These are phyloP conservation scores for Calonectria naviculata DNA, from an alignment of 2,329 filamentous ascomycete species.

Conservation along the genomic window DNA sequence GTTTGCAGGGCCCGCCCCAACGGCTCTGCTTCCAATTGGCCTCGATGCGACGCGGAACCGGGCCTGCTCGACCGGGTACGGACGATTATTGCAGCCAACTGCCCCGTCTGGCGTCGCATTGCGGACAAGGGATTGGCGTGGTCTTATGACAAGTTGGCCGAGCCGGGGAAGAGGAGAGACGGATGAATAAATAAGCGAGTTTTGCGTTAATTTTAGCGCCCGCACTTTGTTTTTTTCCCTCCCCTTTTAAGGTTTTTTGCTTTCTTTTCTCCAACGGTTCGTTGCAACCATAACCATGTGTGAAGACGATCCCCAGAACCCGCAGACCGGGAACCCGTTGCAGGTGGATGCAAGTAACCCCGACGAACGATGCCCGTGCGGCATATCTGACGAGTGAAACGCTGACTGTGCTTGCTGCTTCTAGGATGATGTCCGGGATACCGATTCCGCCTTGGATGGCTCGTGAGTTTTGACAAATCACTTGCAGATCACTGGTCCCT, in stretches of 20 bases:
- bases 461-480: neutral
- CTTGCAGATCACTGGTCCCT: neutral
- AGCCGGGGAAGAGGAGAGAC: neutral
- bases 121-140: neutral
- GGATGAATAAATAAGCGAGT: neutral
- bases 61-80: neutral
- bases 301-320: neutral
- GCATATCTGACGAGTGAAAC: too few species aligned
- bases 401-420: neutral
- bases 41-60: neutral
- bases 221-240: neutral
- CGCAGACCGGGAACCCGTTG: neutral
- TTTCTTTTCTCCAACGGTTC: neutral
- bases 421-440: neutral
- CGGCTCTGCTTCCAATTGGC: neutral
- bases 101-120: neutral
- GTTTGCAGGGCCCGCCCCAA: neutral
- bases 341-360: neutral
- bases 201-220: conserved; percentile 2
- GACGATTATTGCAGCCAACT: neutral
- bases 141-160: conserved; percentile 2
- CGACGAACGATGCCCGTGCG: too few species aligned
- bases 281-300: conserved; percentile 9
- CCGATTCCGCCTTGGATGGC: conserved; percentile 1
- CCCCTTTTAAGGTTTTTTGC: neutral